Evolutionary conservation across 1,284 basidiomycete species (phyloP), one percentile per base, ranked within the genome.

Genomic region (Tilletiopsis washingtonensis): DNA sequence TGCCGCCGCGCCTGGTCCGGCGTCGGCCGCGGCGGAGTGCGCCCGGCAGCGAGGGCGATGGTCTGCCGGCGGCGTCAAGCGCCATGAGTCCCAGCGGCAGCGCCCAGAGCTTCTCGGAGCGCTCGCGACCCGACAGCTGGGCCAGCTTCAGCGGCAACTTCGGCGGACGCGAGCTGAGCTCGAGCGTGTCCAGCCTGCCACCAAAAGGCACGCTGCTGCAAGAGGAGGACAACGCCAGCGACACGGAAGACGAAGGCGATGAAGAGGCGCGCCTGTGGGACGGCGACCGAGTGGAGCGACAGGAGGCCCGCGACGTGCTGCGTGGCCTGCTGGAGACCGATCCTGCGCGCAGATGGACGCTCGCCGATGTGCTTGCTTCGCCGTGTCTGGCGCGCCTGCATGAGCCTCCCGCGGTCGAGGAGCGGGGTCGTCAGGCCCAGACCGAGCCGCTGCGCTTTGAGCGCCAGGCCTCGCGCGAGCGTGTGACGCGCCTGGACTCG

Each of bases 331-430:
- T 69, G 17, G 56, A 64, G 24, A 57, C 59, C 7, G 64, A 69
- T n/a, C 59, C 66, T 20, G 39, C 44, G n/a, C 46, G 51, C 34
- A 56, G 66, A n/a, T 69, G 66, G 66, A 66, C 61, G 5, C 45
- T 68, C 32, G 54, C 60, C 25, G 32, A 50, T 40, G 46, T 67
- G 5, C 47, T 48, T 19, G 29, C 45, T 1, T 54, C 54, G 23
- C 39, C 52, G 1, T 64, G 62, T 60, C 45, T 29, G 7, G 27
- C 27, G 27, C 27, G 27, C 27, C 27, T 29, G 7, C 7, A 7
- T 14, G 27, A 29, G 27, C 27, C 27, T 29, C 27, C 14, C 27
- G 27, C 27, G 27, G 7, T 29, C 27, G 7, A 6, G 27, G 27
- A 6, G n/a, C n/a, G n/a, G n/a, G n/a, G n/a, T n/a, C n/a, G n/a